Conservation (phyloP, 2,329 filamentous ascomycete species). For the Pyricularia grisea region DNA sequence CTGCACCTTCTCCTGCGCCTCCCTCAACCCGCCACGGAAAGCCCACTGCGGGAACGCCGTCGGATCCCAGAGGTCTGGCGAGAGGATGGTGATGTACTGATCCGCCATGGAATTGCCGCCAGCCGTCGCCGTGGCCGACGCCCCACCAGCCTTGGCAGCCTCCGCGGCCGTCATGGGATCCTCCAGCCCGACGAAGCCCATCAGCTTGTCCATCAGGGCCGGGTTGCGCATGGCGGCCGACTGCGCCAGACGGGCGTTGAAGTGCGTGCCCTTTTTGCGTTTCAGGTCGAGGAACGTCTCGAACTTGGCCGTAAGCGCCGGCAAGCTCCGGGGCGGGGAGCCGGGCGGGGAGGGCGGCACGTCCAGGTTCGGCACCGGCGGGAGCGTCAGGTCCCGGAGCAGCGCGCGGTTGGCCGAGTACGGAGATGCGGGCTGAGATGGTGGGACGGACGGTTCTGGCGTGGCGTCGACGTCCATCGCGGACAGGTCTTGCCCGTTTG, state of each 20-base stretch:
- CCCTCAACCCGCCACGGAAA: conserved; percentile 38
- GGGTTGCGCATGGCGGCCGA: conserved; percentile 64
- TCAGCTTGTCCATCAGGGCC: conserved; percentile 59
- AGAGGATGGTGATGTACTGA: conserved; percentile 58
- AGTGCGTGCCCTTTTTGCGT: conserved; percentile 59
- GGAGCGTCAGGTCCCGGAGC: conserved; percentile 65
- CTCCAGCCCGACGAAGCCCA: conserved; percentile 51
- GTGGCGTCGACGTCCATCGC: conserved; percentile 1
- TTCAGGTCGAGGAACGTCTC: conserved; percentile 70
- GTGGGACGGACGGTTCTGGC: neutral
- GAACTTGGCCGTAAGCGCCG: conserved; percentile 53
- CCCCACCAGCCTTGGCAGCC: neutral
- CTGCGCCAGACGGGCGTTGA: conserved; percentile 63
- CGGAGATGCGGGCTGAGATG: conserved; percentile 41
- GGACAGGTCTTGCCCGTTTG: conserved; percentile 5
- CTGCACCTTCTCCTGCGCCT: conserved; percentile 33
- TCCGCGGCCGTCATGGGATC: conserved; percentile 19
- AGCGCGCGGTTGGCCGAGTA: conserved; percentile 57
- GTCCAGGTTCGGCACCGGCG: conserved; percentile 59
- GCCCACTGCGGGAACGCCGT: conserved; percentile 44
- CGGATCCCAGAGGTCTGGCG: conserved; percentile 48
- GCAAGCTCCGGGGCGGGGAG: conserved; percentile 34
- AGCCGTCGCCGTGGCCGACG: conserved; percentile 19
- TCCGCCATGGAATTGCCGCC: neutral
- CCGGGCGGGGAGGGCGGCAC: conserved; percentile 67